These are phyloP conservation scores for Acacia melanoxylon DNA, from an alignment of 306 rosid species.

Conservation along the genomic window DNA sequence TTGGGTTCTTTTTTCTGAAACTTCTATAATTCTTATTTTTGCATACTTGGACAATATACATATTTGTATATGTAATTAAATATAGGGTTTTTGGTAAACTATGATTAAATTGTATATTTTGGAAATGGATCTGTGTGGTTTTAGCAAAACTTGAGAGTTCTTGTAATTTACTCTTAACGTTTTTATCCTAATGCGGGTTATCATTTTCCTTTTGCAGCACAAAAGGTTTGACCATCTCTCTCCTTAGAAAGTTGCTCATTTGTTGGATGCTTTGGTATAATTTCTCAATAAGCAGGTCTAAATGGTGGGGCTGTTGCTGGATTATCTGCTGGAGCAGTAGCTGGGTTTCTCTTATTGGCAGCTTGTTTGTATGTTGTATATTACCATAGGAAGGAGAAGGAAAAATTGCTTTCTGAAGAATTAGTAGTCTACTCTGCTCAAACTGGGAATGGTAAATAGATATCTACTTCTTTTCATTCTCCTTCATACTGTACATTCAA, in stretches of 20 bases:
- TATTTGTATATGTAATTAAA: too few relatives aligned
- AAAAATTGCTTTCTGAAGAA: constrained; percentile 26
- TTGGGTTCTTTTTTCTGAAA: too few relatives aligned
- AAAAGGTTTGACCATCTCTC: constrained; percentile 50
- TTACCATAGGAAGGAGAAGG: constrained; percentile 42
- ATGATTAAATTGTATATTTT: too few relatives aligned
- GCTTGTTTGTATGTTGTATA: constrained; percentile 38
- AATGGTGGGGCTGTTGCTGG: constrained; percentile 51
- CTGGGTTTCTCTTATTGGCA: constrained; percentile 46
- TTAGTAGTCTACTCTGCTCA: neutral
- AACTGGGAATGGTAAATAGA: constrained; percentile 42
- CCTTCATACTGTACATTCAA: neutral
- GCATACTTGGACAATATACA: too few relatives aligned
- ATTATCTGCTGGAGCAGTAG: constrained; percentile 55
- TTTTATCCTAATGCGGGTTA: too few relatives aligned
- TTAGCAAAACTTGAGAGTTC: too few relatives aligned
- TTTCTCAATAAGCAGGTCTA: constrained; percentile 50
- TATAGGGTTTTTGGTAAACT: too few relatives aligned
- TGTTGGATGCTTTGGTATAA: constrained; percentile 21
- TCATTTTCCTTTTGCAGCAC: too few relatives aligned
- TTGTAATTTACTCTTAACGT: too few relatives aligned
- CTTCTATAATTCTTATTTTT: too few relatives aligned
- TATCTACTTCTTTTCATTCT: neutral
- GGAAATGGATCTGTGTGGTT: too few relatives aligned
- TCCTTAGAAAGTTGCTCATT: constrained; percentile 3